Evolutionary conservation across 1,284 basidiomycete species (phyloP), one percentile per base, ranked within the genome.

Genomic region (Takashimella tepidaria): DNA sequence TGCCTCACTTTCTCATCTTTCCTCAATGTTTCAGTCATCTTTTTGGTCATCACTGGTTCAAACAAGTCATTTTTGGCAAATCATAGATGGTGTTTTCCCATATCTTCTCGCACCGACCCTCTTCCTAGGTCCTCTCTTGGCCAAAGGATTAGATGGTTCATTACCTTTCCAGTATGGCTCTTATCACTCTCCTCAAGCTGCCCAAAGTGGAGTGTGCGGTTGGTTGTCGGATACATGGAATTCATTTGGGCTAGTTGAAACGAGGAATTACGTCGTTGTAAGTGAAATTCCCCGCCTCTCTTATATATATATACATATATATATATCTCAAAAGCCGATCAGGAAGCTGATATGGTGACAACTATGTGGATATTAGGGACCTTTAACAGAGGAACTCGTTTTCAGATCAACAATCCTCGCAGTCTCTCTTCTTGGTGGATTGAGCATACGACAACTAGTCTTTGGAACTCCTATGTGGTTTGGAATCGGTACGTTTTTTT

Each of bases 321-420:
- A n/a, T n/a, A n/a, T n/a, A n/a, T n/a, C n/a, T n/a, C n/a, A n/a
- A n/a, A n/a, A n/a, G n/a, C n/a, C n/a, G n/a, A n/a, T n/a, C n/a
- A n/a, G n/a, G n/a, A n/a, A n/a, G n/a, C n/a, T n/a, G n/a, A n/a
- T n/a, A n/a, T n/a, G n/a, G n/a, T n/a, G n/a, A n/a, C n/a, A n/a
- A n/a, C n/a, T n/a, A n/a, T n/a, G n/a, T n/a, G n/a, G n/a, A n/a
- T n/a, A n/a, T n/a, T 59, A 93, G 88, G 92, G 84, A 0, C 95
- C 95, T 0, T 71, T 92, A 27, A 92, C 92, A 0, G 95, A 98
- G 76, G 95, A 98, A 71, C 64, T 97, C 22, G 88, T 92, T 2
- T 98, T 97, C 70, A 81, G 96, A 23, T 85, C 87, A 0, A 92
- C 89, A 68, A 82, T 95, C 43, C 78, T 97, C 20, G 77, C 84